Evolutionary conservation across 192 early-diverging fungal genomes (phyloP).

Genomic region (Endogone sp.): DNA sequence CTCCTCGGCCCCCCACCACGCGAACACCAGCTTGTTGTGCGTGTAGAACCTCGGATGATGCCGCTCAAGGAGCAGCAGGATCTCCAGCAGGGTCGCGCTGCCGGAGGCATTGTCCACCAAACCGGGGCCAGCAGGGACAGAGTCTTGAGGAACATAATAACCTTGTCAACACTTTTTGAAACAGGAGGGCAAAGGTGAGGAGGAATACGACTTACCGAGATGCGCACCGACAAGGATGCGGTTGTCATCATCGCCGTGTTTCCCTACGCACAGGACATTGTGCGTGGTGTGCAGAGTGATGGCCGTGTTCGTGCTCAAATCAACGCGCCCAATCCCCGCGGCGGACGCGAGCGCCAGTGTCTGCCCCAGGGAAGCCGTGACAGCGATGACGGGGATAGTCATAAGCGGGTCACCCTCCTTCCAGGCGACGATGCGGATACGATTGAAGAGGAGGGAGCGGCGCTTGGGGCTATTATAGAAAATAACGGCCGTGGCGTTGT

Average conservation of each 20-base stretch:
- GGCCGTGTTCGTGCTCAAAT: slow-evolving; percentile 43
- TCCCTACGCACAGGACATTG: slow-evolving; percentile 38
- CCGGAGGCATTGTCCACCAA: slow-evolving; percentile 73
- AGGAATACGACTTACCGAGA: too few species aligned
- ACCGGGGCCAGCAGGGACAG: slow-evolving; percentile 64
- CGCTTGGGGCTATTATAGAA: slow-evolving; percentile 46
- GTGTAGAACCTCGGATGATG: slow-evolving; percentile 26
- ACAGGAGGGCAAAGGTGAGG: too few species aligned
- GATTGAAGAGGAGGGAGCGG: slow-evolving; percentile 40
- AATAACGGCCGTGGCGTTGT: slow-evolving; percentile 47
- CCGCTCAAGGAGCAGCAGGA: slow-evolving; percentile 46
- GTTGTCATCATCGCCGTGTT: slow-evolving; percentile 3
- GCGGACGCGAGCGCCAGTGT: slow-evolving; percentile 37
- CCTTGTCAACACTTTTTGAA: too few species aligned
- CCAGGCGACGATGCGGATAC: slow-evolving; percentile 57
- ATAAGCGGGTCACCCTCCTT: slow-evolving; percentile 62
- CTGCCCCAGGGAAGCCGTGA: slow-evolving; percentile 51
- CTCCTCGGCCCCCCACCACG: slow-evolving; percentile 74
- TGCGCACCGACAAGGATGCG: too few species aligned
- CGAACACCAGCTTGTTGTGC: slow-evolving; percentile 61
- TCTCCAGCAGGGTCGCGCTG: slow-evolving; percentile 52
- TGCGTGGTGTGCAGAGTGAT: slow-evolving; percentile 54
- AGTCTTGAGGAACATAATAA: too few species aligned
- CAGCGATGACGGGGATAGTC: slow-evolving; percentile 54
- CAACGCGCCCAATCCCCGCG: slow-evolving; percentile 21